Percentiles rank a stretch among this genome's conserved stretches.
These are phyloP conservation scores for Phaeosphaeriaceae sp. DNA, from an alignment of 2,329 filamentous ascomycete genomes.

Conservation along the genomic window DNA sequence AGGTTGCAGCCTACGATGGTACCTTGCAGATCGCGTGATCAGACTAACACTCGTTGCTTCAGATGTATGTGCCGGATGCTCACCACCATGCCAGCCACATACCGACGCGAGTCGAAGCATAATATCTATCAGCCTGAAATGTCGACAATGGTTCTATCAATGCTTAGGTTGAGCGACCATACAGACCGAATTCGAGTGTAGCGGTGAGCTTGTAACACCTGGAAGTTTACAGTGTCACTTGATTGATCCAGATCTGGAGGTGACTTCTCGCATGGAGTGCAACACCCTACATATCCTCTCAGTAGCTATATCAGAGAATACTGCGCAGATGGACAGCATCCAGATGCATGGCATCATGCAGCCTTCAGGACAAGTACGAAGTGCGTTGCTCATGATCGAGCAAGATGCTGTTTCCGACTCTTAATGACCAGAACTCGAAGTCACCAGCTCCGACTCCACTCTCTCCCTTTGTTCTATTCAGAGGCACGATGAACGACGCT, in stretches of 20 bases:
- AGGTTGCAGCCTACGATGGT: conserved; percentile 21
- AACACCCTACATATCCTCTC: neutral
- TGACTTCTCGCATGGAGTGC: neutral
- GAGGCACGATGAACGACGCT: no score
- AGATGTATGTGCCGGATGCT: conserved; percentile 1
- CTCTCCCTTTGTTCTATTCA: no score
- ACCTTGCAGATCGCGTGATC: conserved; percentile 29
- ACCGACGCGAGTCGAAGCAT: neutral
- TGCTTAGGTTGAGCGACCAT: neutral
- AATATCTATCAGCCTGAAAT: neutral
- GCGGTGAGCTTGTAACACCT: conserved; percentile 36
- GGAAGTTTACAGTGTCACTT: neutral
- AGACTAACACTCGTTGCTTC: conserved; percentile 6
- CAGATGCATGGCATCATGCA: neutral
- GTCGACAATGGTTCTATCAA: conserved; percentile 12
- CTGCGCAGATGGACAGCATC: neutral
- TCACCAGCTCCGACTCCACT: no score
- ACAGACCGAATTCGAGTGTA: neutral
- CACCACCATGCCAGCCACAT: neutral
- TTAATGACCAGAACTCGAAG: no score
- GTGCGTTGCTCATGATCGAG: no score
- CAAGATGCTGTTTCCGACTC: no score
- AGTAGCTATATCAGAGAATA: neutral
- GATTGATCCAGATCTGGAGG: neutral
- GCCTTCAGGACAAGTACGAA: neutral